Evolutionary conservation across 2,329 filamentous ascomycete genomes (phyloP), one percentile per base, ranked within the genome.

Genomic region (Gnomoniopsis sp.): DNA sequence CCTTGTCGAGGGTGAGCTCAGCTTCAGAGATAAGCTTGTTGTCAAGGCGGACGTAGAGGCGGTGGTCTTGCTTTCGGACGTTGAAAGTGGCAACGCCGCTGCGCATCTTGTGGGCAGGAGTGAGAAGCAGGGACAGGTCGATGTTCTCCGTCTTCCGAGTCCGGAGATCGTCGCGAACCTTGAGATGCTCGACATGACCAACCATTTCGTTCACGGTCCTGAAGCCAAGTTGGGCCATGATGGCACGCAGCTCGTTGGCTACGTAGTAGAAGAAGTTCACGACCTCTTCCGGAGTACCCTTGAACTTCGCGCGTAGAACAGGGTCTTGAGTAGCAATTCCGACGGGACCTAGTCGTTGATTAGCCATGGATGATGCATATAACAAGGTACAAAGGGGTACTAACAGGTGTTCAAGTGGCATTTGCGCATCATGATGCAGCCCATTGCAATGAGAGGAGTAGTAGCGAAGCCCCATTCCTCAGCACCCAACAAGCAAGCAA

Each of bases 201-300:
- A 98, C 91, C 93, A 97, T 97, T 74, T 98, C 93, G 71, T 97
- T 98, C 72, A 98, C 89, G 61, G 90, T 96, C 65, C 93, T 88
- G 85, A 96, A 91, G 65, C 93, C 93, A 68, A 97, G 86, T 76
- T 90, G 91, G 53, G 93, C 93, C 93, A 98, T 97, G 75, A 98
- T 96, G 38, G 93, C 91, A 71, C 93, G 88, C 59, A 98, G 85
- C 78, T 98, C 93, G 70, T 98, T 98, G 66, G 93, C 90, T 54
- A 98, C 83, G 70, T 97, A 98, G 79, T 97, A 98, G 79, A 96
- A 96, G 81, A 97, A 97, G 82, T 97, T 98, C 75, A 98, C 97
- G 59, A 96, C 93, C 67, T 97, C 91, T 77, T 98, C 93, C 12
- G 93, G 93, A 1, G 91, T 93, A 62, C 93, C 93, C 66, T 87